phyloP scores from a whole-genome alignment of 192 early-diverging fungal species.

The Pilaira anomala region DNA sequence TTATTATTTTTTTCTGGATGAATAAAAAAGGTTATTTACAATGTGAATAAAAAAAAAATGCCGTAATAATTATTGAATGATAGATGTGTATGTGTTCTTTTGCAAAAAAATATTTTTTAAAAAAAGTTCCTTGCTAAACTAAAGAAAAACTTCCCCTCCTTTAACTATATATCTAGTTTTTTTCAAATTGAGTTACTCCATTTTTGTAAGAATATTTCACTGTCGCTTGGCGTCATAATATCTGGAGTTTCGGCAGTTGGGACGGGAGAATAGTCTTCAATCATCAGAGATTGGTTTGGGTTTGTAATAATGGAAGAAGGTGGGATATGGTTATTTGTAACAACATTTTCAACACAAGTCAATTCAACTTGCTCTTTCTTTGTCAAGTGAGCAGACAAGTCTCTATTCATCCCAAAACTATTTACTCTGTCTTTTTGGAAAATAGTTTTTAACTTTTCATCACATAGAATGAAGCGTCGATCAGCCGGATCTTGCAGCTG shows the following conservation, averaged over 20 bases:
- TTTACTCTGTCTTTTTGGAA: conserved; percentile 51
- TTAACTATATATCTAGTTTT: too few species aligned
- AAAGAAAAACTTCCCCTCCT: too few species aligned
- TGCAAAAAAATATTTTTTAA: too few species aligned
- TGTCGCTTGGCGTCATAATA: conserved; percentile 10
- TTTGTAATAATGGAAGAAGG: background rate
- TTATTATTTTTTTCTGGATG: too few species aligned
- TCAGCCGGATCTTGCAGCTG: conserved; percentile 54
- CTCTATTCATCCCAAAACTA: conserved; percentile 60
- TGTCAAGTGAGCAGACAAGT: conserved; percentile 52
- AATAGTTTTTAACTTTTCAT: conserved; percentile 44
- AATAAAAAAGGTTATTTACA: too few species aligned
- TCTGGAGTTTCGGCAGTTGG: conserved; percentile 20
- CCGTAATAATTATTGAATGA: too few species aligned
- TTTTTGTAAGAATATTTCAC: background rate
- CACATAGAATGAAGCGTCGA: conserved; percentile 51
- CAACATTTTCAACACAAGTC: background rate
- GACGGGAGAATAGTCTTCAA: background rate
- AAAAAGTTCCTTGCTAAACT: too few species aligned
- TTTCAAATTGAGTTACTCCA: too few species aligned
- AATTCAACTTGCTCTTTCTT: conserved; percentile 33
- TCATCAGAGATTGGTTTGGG: background rate
- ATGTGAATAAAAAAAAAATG: too few species aligned
- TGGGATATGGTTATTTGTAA: too few species aligned
- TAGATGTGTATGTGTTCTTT: too few species aligned